These are phyloP conservation scores for Ophiostoma novo-ulmi DNA, from an alignment of 2,329 filamentous ascomycete genomes.

Conservation along the genomic window DNA sequence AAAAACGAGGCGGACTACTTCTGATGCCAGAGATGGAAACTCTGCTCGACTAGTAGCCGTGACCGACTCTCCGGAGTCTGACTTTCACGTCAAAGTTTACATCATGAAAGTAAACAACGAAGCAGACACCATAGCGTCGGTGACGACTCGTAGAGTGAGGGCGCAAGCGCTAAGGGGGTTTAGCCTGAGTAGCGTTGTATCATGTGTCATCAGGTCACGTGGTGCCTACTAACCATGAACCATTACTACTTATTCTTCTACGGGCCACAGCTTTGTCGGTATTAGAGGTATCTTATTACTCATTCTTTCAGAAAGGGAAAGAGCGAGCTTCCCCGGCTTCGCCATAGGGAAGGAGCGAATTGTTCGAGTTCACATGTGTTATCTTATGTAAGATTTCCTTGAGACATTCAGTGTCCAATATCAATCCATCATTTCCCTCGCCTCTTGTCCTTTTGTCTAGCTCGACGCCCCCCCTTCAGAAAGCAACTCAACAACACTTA, in stretches of 20 bases:
- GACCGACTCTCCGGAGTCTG: no score
- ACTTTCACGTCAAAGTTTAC: no score
- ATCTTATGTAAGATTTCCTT: not conserved
- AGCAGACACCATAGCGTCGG: no score
- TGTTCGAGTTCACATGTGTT: not conserved
- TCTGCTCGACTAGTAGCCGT: no score
- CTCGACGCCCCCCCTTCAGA: not conserved
- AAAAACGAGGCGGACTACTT: no score
- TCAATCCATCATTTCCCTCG: not conserved
- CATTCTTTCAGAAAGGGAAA: not conserved
- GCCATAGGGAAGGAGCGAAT: constrained; percentile 20
- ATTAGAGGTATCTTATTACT: no score
- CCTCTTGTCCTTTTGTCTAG: not conserved
- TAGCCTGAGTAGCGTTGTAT: constrained; percentile 8
- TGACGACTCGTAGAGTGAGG: no score
- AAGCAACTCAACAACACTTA: not conserved
- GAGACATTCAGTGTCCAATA: not conserved
- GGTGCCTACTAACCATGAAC: no score
- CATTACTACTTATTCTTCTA: no score
- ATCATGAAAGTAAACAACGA: no score
- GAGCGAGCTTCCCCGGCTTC: constrained; percentile 17
- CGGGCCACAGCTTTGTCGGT: no score
- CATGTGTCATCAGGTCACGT: not conserved
- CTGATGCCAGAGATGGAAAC: no score
- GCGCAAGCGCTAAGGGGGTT: not conserved